phyloP scores from a whole-genome alignment of 306 rosid species.

The Quercus berberidifolia region DNA sequence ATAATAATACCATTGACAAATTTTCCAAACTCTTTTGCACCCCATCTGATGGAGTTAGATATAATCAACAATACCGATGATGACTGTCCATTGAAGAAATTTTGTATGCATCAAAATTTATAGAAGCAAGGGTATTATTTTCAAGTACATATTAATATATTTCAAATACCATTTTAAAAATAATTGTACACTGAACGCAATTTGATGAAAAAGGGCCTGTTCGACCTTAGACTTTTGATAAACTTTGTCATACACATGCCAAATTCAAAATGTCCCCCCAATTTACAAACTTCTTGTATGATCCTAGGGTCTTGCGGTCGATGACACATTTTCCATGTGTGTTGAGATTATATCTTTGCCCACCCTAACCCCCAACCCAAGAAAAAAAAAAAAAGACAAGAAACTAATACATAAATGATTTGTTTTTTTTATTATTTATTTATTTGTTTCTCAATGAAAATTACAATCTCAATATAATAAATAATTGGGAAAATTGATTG shows the following conservation, averaged over 20 bases:
- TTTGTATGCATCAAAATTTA: too few species aligned
- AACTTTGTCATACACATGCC: too few species aligned
- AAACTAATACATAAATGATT: neutral
- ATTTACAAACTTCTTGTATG: too few species aligned
- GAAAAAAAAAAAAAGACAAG: neutral
- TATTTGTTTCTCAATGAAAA: constrained; percentile 28
- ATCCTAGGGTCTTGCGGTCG: neutral
- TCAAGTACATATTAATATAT: too few species aligned
- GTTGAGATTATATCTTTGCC: neutral
- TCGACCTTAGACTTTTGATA: too few species aligned
- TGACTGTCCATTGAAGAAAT: too few species aligned
- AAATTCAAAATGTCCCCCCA: too few species aligned
- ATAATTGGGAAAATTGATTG: constrained; percentile 33
- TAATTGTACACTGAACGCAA: too few species aligned
- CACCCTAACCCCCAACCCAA: neutral
- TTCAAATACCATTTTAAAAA: too few species aligned
- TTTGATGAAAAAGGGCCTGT: too few species aligned
- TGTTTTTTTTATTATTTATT: neutral
- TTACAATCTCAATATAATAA: constrained; percentile 41
- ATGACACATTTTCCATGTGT: neutral
- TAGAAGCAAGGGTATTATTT: too few species aligned
- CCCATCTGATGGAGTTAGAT: neutral
- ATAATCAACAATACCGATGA: neutral
- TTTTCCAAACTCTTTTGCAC: neutral
- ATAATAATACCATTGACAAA: neutral